A percentile compares a stretch with the other conserved stretches of the same genome.
Evolutionary conservation across 257 asterid species (phyloP).

Genomic region (Coffea canephora): DNA sequence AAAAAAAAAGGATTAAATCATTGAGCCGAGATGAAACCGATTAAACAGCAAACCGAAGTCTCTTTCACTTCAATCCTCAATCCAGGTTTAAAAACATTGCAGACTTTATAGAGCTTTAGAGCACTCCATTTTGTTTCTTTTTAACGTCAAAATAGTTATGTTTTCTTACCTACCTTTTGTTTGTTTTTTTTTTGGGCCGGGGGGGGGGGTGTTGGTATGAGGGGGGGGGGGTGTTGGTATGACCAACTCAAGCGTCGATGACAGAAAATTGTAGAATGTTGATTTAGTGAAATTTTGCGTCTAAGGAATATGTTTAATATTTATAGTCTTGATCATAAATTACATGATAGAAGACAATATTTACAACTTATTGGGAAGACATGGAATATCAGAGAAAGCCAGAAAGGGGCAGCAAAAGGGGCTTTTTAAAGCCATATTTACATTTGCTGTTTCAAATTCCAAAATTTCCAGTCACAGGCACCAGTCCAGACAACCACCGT

Average conservation of each 20-base stretch:
- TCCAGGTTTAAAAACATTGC: no score
- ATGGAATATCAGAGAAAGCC: not conserved
- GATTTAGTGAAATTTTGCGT: not conserved
- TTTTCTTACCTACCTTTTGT: no score
- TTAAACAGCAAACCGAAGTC: no score
- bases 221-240: no score
- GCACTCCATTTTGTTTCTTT: no score
- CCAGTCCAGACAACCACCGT: not conserved
- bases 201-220: no score
- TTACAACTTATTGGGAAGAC: not conserved
- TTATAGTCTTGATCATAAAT: not conserved
- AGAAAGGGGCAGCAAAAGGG: not conserved
- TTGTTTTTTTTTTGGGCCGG: no score
- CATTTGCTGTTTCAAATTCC: constrained; percentile 11
- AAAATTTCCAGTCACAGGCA: not conserved
- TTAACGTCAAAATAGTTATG: no score
- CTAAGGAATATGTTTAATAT: not conserved
- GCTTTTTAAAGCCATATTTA: constrained; percentile 6
- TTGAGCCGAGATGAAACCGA: no score
- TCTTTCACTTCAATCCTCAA: no score
- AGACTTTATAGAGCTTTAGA: no score
- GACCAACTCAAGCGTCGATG: not conserved
- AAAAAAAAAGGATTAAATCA: no score
- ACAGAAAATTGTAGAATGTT: not conserved
- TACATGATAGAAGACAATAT: not conserved